These are phyloP conservation scores for Ustanciosporium gigantosporum DNA, from an alignment of 1,284 basidiomycete genomes.

Conservation along the genomic window DNA sequence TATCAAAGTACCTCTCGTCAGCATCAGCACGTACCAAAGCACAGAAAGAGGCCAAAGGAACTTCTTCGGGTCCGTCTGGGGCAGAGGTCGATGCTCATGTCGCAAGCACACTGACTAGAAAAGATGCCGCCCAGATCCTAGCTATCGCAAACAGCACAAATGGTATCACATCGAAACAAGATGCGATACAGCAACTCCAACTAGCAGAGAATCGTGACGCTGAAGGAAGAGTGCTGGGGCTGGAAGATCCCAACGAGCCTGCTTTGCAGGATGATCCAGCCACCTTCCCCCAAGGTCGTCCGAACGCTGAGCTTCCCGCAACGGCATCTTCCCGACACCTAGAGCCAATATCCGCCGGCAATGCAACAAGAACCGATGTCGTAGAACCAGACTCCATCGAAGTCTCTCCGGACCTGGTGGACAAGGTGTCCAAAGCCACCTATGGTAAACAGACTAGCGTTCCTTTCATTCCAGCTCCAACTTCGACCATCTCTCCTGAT, in stretches of 20 bases:
- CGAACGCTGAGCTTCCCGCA: slow-evolving; percentile 2
- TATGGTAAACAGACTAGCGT: slow-evolving; percentile 17
- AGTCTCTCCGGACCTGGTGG: background rate
- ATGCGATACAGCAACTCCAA: background rate
- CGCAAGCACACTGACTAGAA: slow-evolving; percentile 16
- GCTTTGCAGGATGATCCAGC: slow-evolving; percentile 23
- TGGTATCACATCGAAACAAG: background rate
- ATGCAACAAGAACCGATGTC: background rate
- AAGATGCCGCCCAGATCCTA: slow-evolving; percentile 1
- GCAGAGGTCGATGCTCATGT: slow-evolving; percentile 32
- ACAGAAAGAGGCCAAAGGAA: slow-evolving; percentile 20
- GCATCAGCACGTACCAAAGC: slow-evolving; percentile 8
- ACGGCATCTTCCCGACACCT: slow-evolving; percentile 3
- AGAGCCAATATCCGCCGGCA: slow-evolving; percentile 1
- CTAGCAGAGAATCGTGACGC: slow-evolving; percentile 4
- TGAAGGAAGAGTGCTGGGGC: slow-evolving; percentile 21
- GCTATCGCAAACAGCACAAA: background rate
- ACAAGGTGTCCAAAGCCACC: slow-evolving; percentile 6
- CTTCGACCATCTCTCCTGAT: background rate
- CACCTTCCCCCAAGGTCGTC: slow-evolving; percentile 3
- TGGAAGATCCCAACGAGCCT: slow-evolving; percentile 39
- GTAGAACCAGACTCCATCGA: background rate
- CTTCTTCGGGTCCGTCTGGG: slow-evolving; percentile 16
- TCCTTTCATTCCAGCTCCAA: slow-evolving; percentile 6
- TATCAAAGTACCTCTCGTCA: slow-evolving; percentile 22